Evolutionary conservation across 1,284 basidiomycete species (phyloP).

Genomic region (Cystobasidiaceae sp.): DNA sequence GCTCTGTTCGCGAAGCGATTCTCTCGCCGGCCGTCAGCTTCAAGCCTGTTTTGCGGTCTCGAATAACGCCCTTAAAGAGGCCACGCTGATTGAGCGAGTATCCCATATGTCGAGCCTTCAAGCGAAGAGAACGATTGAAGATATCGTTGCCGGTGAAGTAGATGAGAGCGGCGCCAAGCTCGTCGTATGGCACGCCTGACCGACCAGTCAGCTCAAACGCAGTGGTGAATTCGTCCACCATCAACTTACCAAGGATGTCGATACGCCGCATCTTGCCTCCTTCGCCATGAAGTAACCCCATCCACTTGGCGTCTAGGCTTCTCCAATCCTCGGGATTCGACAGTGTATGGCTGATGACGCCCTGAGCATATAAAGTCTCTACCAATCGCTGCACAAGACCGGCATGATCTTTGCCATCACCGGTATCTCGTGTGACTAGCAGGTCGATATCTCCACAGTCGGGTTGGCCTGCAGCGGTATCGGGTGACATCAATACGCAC

Average conservation of each 20-base stretch:
- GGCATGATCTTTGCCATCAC: slow-evolving; percentile 66
- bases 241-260: slow-evolving; percentile 51
- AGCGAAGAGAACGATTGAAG: slow-evolving; percentile 80
- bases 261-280: slow-evolving; percentile 61
- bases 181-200: slow-evolving; percentile 59
- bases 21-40: slow-evolving; percentile 20
- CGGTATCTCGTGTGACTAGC: slow-evolving; percentile 66
- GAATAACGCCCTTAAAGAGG: slow-evolving; percentile 27
- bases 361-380: slow-evolving; percentile 54
- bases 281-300: slow-evolving; percentile 58
- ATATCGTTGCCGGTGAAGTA: slow-evolving; percentile 85
- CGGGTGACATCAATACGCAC: not conserved
- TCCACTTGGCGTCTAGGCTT: slow-evolving; percentile 68
- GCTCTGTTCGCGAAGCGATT: slow-evolving; percentile 23
- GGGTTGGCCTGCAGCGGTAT: slow-evolving; percentile 45
- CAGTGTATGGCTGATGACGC: slow-evolving; percentile 70
- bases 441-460: slow-evolving; percentile 85
- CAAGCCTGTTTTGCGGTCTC: slow-evolving; percentile 30
- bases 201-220: not conserved
- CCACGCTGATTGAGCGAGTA: slow-evolving; percentile 72
- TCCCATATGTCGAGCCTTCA: slow-evolving; percentile 73
- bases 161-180: slow-evolving; percentile 72
- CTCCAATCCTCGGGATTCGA: slow-evolving; percentile 57
- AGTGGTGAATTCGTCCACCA: not conserved
- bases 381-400: slow-evolving; percentile 60